Evolutionary conservation across 768 basidiomycete genomes (phyloP).

Genomic region (Leccinum subgranulosum): DNA sequence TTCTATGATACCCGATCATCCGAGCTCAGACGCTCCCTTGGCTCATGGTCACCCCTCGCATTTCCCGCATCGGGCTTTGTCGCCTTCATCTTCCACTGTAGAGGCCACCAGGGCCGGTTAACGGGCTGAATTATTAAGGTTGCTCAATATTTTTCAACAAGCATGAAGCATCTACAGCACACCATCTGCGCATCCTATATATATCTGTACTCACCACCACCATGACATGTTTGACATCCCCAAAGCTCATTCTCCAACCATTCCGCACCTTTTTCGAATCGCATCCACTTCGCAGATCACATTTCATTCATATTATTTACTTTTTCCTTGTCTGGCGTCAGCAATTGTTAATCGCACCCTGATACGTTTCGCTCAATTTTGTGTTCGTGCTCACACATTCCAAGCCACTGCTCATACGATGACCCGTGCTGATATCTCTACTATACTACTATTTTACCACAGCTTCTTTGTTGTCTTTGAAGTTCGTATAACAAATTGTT

Average conservation of each 20-base stretch:
- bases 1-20: constrained; percentile 36
- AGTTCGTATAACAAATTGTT: constrained; percentile 18
- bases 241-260: constrained; percentile 28
- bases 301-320: constrained; percentile 28
- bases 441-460: constrained; percentile 34
- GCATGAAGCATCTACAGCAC: constrained; percentile 40
- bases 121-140: constrained; percentile 37
- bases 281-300: constrained; percentile 29
- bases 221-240: constrained; percentile 34
- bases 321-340: constrained; percentile 16
- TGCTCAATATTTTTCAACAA: constrained; percentile 37
- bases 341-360: constrained; percentile 31
- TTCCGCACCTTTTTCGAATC: constrained; percentile 18
- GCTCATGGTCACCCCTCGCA: constrained; percentile 36
- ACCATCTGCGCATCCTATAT: constrained; percentile 40
- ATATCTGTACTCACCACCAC: constrained; percentile 37
- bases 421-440: constrained; percentile 32
- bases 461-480: constrained; percentile 14
- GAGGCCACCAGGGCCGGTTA: constrained; percentile 39
- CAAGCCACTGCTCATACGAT: constrained; percentile 29
- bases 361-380: constrained; percentile 17
- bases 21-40: constrained; percentile 28
- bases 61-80: constrained; percentile 39
- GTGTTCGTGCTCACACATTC: constrained; percentile 19
- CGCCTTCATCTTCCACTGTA: constrained; percentile 37